Evolutionary conservation across 2,329 filamentous ascomycete species (phyloP), one percentile per base, ranked within the genome.

Genomic region (Rutstroemia sp.): DNA sequence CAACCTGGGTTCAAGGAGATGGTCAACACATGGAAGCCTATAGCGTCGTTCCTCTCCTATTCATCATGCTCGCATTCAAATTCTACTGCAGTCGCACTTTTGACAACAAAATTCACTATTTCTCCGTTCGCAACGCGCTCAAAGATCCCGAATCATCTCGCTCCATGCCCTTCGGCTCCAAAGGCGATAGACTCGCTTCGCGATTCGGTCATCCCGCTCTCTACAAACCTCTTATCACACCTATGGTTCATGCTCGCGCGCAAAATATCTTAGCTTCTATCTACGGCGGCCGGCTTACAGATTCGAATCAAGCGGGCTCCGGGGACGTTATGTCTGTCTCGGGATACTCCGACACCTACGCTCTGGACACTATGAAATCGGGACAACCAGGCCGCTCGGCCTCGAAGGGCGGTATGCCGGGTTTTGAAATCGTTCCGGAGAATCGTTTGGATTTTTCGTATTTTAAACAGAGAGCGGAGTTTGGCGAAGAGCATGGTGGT

Each of bases 161-260:
- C 42, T 63, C 55, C 25, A 83, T 82, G 69, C 76, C 81, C 54
- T 73, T 75, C 51, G 75, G 76, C 16, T 69, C 76, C 69, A 82
- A 79, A 65, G 85, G 73, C 68, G 91, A 87, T 70, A 87, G 81
- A 65, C 80, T 91, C 55, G 87, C 81, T 58, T 84, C 83, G 23
- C 81, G 88, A 25, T 99, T 96, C 68, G 92, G 91, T 2, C 90
- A 99, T 69, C 94, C 92, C 1, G 91, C 89, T 4, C 78, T 97
- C 16, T 96, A 94, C 75, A 88, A 88, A 71, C 87, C 88, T 3
- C 78, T 97, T 19, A 92, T 92, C 64, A 95, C 91, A 0, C 92
- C 92, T 2, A 96, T 97, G 92, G 92, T 97, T 3, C 87, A 95
- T 65, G 87, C 89, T 54, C 95, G 88, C 72, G 89, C 90, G 2